These are phyloP conservation scores for Mycosarcoma maydis DNA, from an alignment of 1,284 basidiomycete species.

Conservation along the genomic window DNA sequence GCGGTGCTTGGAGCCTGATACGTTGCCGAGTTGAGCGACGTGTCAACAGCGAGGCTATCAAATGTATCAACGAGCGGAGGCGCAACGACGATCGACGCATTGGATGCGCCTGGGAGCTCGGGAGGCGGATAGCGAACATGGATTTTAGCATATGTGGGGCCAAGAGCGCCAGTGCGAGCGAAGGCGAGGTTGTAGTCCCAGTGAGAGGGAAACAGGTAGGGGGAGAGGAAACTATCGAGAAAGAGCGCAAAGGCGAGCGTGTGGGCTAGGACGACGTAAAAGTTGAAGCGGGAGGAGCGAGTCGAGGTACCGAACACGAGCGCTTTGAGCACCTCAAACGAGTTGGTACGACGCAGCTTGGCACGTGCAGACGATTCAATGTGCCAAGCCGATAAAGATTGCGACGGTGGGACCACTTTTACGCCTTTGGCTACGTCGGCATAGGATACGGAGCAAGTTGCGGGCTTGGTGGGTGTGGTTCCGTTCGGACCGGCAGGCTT, in stretches of 20 bases:
- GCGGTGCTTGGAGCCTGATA: neutral
- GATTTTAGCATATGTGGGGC: conserved; percentile 55
- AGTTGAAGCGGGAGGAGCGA: conserved; percentile 46
- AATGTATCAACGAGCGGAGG: conserved; percentile 25
- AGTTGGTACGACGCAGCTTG: conserved; percentile 11
- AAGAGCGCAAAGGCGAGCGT: conserved; percentile 56
- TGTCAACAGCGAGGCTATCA: conserved; percentile 49
- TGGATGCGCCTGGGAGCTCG: conserved; percentile 34
- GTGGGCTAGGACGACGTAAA: conserved; percentile 49
- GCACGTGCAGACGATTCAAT: conserved; percentile 1
- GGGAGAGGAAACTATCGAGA: conserved; percentile 61
- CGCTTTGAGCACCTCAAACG: conserved; percentile 35
- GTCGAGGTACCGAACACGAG: conserved; percentile 55
- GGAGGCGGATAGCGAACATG: conserved; percentile 63
- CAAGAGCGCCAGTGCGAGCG: conserved; percentile 59
- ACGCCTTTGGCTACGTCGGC: conserved; percentile 34
- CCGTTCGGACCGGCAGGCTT: conserved; percentile 24
- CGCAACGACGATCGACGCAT: conserved; percentile 12
- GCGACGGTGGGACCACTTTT: conserved; percentile 6
- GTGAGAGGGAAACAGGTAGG: conserved; percentile 64
- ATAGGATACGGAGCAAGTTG: conserved; percentile 20
- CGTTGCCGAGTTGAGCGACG: conserved; percentile 15
- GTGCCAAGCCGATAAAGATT: neutral
- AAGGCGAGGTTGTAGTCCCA: conserved; percentile 61
- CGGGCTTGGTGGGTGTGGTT: conserved; percentile 3